Conservation (phyloP, 2,329 filamentous ascomycete genomes). For the Fusarium floridanum region DNA sequence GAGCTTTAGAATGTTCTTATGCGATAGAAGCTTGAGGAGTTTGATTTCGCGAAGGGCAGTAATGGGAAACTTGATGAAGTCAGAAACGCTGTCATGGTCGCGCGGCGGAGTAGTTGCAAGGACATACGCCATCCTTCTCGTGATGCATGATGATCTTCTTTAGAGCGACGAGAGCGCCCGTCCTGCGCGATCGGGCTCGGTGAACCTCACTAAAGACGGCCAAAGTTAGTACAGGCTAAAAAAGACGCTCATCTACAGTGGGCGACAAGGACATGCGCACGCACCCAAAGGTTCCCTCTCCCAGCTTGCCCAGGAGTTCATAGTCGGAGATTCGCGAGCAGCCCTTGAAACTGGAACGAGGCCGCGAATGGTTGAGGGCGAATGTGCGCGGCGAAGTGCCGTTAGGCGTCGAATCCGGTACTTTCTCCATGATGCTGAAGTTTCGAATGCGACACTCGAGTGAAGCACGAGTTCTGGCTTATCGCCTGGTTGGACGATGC, state of each 20-base stretch:
- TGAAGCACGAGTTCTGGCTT: constrained; percentile 3
- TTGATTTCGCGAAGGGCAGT: constrained; percentile 98
- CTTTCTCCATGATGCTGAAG: constrained; percentile 47
- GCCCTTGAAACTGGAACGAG: constrained; percentile 77
- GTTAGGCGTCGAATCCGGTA: constrained; percentile 49
- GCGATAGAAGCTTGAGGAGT: constrained; percentile 93
- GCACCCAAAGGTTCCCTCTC: constrained; percentile 94
- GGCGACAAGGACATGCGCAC: constrained; percentile 45
- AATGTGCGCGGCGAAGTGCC: constrained; percentile 68
- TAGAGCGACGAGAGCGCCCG: constrained; percentile 82
- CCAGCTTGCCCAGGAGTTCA: constrained; percentile 84
- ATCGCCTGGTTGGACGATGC: constrained; percentile 32
- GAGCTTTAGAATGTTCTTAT: constrained; percentile 86
- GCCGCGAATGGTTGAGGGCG: constrained; percentile 68
- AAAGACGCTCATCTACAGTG: neutral
- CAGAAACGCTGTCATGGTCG: constrained; percentile 16
- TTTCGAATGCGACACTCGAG: neutral
- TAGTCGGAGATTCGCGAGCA: constrained; percentile 88
- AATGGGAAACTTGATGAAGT: constrained; percentile 82
- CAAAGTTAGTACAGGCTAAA: constrained; percentile 21
- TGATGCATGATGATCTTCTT: constrained; percentile 99
- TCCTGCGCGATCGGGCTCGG: constrained; percentile 83
- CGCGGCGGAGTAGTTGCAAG: constrained; percentile 5
- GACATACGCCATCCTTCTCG: constrained; percentile 90
- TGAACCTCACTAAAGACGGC: constrained; percentile 79